Base-by-base conservation (phyloP, 352 stramenopile genomes). In the Peronospora belbahrii region DNA sequence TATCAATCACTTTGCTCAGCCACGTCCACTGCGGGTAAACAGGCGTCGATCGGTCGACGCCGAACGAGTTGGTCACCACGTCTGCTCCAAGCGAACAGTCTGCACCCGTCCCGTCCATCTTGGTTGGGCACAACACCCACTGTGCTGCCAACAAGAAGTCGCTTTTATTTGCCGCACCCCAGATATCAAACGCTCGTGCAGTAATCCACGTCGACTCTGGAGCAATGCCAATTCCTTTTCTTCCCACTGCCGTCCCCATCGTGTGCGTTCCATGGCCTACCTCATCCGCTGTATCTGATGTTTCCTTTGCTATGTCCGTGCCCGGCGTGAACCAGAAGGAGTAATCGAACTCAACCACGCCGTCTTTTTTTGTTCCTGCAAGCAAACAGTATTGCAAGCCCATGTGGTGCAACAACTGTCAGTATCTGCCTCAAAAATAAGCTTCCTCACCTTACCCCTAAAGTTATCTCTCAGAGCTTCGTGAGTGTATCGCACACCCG, bases 201-300 rank as follows among this genome's bases (percentile, higher is more conserved):
- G 76, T 74, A 51, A 88, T 85, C 76, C 76, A 88, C 41, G 63
- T 83, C 3, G 74, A 67, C 6, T 65, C 40, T 0, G 76, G 76
- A 10, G 76, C 76, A n/a, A 86, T 42, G 2, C 76, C 76, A 20
- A 88, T 62, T 6, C 74, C 76, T 22, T 64, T 62, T 0, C 45
- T 25, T 6, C 76, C 76, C 0, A 83, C 67, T 7, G 62, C 71
- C 2, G 76, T 83, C 0, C 75, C 75, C 45, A 88, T 70, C 0
- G 70, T 85, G 44, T 88, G 76, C 1, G 73, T 85, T 8, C 76
- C 76, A 56, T 88, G 76, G 2, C 76, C 76, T 2, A 88, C 76
- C 32, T 66, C 28, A 54, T 88, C 76, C 18, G 74, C 76, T 4
- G 70, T 83, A 48, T 88, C 76, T 0, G 73, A 64, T 13, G 70